Percentiles rank a stretch among this genome's conserved stretches.
Evolutionary conservation across 1,284 basidiomycete genomes (phyloP).

Genomic region (Heliocybe sulcata): DNA sequence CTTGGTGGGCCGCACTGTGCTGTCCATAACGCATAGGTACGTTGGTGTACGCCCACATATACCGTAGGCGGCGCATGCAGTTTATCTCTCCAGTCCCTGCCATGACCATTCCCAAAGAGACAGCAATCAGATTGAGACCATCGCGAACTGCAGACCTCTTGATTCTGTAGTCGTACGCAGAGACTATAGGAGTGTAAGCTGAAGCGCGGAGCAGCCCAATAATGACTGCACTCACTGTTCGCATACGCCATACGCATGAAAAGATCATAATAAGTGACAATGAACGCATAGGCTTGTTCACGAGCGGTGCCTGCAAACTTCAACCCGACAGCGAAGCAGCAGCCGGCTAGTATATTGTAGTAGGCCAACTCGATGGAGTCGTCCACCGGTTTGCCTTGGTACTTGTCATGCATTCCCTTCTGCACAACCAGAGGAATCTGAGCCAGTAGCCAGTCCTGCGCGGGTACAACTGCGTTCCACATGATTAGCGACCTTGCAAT

Average conservation of each 20-base stretch:
- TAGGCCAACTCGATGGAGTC: constrained; percentile 82
- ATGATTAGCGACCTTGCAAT: constrained; percentile 79
- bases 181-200: constrained; percentile 32
- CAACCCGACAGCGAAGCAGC: constrained; percentile 86
- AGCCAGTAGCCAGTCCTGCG: constrained; percentile 69
- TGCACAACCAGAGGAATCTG: constrained; percentile 72
- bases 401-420: constrained; percentile 45
- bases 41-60: constrained; percentile 87
- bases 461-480: constrained; percentile 77
- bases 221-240: constrained; percentile 38
- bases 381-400: constrained; percentile 49
- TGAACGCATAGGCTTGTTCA: constrained; percentile 77
- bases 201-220: neutral
- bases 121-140: constrained; percentile 81
- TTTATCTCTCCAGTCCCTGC: constrained; percentile 94
- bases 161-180: constrained; percentile 79
- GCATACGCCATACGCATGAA: constrained; percentile 65
- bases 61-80: constrained; percentile 82
- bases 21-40: constrained; percentile 81
- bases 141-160: constrained; percentile 84
- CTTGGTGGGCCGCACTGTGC: constrained; percentile 89
- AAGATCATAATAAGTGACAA: constrained; percentile 77
- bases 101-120: constrained; percentile 89
- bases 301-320: constrained; percentile 92
- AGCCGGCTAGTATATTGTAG: constrained; percentile 84